These are phyloP conservation scores for Diplodia sapinea DNA, from an alignment of 2,329 filamentous ascomycete genomes.

Conservation along the genomic window DNA sequence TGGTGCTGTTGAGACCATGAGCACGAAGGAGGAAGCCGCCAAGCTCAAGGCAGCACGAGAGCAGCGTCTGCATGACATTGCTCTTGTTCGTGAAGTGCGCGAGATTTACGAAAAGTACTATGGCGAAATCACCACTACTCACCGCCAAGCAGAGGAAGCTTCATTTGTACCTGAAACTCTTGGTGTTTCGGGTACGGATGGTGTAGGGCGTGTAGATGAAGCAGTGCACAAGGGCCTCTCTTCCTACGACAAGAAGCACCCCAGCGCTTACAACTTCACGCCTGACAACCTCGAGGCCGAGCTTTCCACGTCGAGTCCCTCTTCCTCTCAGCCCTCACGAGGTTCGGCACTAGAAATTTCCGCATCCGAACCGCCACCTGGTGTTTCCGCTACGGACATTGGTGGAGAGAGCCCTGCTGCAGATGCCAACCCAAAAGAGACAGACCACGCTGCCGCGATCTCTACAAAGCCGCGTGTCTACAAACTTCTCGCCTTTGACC, in stretches of 20 bases:
- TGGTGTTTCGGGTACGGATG: not conserved
- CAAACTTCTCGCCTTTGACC: constrained; percentile 41
- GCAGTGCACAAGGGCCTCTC: constrained; percentile 23
- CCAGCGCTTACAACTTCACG: constrained; percentile 15
- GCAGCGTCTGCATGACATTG: constrained; percentile 40
- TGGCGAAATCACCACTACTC: constrained; percentile 42
- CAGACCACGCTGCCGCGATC: not conserved
- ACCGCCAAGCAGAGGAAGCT: constrained; percentile 16
- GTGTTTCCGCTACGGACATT: not conserved
- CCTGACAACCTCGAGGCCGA: constrained; percentile 26
- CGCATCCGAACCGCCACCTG: not conserved
- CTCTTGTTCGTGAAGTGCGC: constrained; percentile 47
- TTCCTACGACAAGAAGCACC: constrained; percentile 19
- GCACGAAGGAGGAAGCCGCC: constrained; percentile 8
- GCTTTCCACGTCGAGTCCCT: not conserved
- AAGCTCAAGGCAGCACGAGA: constrained; percentile 35
- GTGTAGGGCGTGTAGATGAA: constrained; percentile 18
- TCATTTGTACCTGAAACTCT: not conserved
- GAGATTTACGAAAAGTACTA: constrained; percentile 53
- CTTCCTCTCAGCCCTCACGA: not conserved
- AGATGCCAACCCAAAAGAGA: not conserved
- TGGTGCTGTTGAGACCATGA: constrained; percentile 21
- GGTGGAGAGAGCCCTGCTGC: not conserved
- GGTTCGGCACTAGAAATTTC: not conserved
- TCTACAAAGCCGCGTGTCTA: constrained; percentile 32